Evolutionary conservation across 140 eudicot species (phyloP).

Genomic region (Ambrosia hybrid): DNA sequence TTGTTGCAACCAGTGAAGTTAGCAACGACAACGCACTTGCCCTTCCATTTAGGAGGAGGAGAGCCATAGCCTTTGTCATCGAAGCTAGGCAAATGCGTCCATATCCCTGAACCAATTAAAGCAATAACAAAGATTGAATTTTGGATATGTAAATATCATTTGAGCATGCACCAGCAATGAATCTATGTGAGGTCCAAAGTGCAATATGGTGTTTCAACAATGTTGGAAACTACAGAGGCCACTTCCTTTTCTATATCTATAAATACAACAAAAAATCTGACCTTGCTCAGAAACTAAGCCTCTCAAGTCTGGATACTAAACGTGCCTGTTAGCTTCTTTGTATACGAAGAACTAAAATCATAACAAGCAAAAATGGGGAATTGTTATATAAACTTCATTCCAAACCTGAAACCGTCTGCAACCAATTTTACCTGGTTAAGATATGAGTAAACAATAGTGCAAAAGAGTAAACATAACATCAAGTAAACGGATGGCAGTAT

Average conservation of each 20-base stretch:
- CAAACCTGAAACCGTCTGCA: no score
- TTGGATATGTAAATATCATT: constrained; percentile 27
- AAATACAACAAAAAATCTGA: constrained; percentile 34
- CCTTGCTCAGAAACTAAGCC: constrained; percentile 22
- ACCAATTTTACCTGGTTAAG: no score
- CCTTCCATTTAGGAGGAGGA: no score
- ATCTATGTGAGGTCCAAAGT: constrained; percentile 14
- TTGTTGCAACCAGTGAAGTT: no score
- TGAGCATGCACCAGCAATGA: constrained; percentile 29
- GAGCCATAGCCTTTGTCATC: no score
- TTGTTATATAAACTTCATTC: constrained; percentile 23
- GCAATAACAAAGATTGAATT: constrained; percentile 19
- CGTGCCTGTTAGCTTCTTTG: not conserved
- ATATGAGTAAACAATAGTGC: no score
- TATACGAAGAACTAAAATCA: not conserved
- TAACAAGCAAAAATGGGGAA: constrained; percentile 56
- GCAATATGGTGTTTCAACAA: constrained; percentile 32
- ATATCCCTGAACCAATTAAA: not conserved
- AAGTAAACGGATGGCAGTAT: no score
- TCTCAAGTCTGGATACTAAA: constrained; percentile 11
- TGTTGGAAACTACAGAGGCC: constrained; percentile 33
- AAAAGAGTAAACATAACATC: no score
- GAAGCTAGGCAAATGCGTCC: no score
- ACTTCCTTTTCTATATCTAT: constrained; percentile 27
- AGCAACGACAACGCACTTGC: no score